phyloP scores from a whole-genome alignment of 2,329 filamentous ascomycete species.

The Magnaporthiopsis rhizophila region DNA sequence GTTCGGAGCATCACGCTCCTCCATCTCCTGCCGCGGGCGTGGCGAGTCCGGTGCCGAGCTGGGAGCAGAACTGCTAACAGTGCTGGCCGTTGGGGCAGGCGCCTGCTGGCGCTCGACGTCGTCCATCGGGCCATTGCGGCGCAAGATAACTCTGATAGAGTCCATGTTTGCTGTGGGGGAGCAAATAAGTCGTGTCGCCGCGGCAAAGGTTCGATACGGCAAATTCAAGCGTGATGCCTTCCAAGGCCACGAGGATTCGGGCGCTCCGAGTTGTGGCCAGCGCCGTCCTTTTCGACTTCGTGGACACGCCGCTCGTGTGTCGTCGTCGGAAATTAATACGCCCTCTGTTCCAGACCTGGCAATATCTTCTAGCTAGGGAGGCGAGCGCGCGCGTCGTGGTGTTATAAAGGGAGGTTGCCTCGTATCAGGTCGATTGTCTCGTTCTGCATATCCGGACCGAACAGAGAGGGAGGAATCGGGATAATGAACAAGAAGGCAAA shows the following conservation, averaged over 20 bases:
- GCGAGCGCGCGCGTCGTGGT: not conserved
- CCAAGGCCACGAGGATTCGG: not conserved
- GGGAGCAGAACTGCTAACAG: not conserved
- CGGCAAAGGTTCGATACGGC: not conserved
- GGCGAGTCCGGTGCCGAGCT: conserved; percentile 8
- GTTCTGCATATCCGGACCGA: not conserved
- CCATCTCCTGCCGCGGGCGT: conserved; percentile 17
- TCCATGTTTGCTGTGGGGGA: conserved; percentile 9
- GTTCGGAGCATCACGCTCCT: conserved; percentile 16
- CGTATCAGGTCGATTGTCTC: not conserved
- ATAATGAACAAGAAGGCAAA: not conserved
- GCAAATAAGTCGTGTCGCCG: not conserved
- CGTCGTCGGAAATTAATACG: not conserved
- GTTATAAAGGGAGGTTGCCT: not conserved
- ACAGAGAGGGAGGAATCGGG: not conserved
- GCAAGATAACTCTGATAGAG: conserved; percentile 8
- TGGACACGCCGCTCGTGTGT: not conserved
- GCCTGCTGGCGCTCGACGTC: conserved; percentile 12
- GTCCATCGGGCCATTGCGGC: conserved; percentile 13
- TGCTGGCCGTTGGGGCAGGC: conserved; percentile 14
- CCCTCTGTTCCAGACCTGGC: not conserved
- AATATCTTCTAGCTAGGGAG: not conserved
- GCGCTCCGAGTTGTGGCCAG: not conserved
- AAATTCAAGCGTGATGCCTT: not conserved
- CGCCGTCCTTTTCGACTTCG: not conserved